A percentile compares a stretch with the other conserved stretches of the same genome.
Evolutionary conservation across 257 asterid genomes (phyloP).

Genomic region (Solanum appendiculatum): DNA sequence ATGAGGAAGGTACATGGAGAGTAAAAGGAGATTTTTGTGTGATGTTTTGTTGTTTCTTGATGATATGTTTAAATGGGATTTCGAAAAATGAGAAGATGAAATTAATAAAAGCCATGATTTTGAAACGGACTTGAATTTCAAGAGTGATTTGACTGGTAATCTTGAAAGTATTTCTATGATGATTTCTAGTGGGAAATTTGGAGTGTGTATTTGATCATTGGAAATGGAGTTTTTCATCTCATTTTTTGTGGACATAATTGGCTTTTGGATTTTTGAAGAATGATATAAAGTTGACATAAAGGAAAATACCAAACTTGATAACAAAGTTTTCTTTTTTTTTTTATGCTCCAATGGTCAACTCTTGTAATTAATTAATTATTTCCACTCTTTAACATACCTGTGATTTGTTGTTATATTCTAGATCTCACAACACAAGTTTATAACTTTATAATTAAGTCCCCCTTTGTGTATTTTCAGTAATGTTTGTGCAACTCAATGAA

Average conservation of each 20-base stretch:
- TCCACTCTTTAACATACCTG: background rate
- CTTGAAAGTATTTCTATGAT: slow-evolving; percentile 33
- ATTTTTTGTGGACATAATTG: background rate
- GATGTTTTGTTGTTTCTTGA: background rate
- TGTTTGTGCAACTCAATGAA: background rate
- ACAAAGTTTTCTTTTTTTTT: background rate
- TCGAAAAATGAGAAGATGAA: slow-evolving; percentile 19
- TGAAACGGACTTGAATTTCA: slow-evolving; percentile 36
- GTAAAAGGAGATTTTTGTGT: slow-evolving; percentile 11
- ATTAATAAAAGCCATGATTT: slow-evolving; percentile 30
- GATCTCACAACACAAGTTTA: background rate
- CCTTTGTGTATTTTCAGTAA: background rate
- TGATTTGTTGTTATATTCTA: background rate
- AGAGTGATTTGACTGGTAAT: slow-evolving; percentile 40
- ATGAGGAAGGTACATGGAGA: background rate
- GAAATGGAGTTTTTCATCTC: background rate
- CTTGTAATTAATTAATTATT: background rate
- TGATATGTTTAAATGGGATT: slow-evolving; percentile 19
- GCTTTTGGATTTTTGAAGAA: background rate
- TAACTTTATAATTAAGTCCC: background rate
- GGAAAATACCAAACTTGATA: background rate
- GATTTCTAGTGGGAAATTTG: slow-evolving; percentile 29
- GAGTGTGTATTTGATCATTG: background rate
- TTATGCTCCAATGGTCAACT: background rate
- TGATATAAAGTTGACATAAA: background rate